Conservation (phyloP, 306 rosid species). For the Pachyrhizus erosus region DNA sequence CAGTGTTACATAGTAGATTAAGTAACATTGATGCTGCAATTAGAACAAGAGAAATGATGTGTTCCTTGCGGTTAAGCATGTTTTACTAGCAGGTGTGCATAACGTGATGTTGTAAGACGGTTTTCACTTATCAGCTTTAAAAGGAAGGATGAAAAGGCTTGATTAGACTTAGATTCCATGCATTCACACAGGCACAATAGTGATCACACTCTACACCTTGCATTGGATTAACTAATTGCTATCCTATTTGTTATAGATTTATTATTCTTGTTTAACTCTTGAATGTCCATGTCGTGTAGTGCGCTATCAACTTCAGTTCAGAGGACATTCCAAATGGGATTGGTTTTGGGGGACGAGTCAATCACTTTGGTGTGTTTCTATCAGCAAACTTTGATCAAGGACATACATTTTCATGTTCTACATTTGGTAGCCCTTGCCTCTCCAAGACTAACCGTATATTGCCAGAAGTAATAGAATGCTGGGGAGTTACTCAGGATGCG, state of each 20-base stretch:
- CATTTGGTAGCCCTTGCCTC: conserved; percentile 90
- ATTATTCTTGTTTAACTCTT: not conserved
- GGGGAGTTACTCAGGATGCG: conserved; percentile 70
- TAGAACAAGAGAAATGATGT: too few species aligned
- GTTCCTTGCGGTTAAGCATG: too few species aligned
- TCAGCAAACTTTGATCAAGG: conserved; percentile 85
- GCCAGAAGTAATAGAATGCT: conserved; percentile 93
- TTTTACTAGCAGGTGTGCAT: too few species aligned
- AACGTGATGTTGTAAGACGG: not conserved
- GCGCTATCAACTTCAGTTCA: conserved; percentile 87
- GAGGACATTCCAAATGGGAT: conserved; percentile 92
- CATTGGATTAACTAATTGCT: not conserved
- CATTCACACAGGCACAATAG: not conserved
- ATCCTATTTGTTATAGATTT: not conserved
- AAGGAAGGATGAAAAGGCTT: not conserved
- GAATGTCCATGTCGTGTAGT: conserved; percentile 50
- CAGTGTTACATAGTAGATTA: too few species aligned
- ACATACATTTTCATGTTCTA: conserved; percentile 77
- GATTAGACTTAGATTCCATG: not conserved
- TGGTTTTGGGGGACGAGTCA: conserved; percentile 84
- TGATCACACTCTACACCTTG: not conserved
- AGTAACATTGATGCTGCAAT: too few species aligned
- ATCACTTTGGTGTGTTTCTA: conserved; percentile 81
- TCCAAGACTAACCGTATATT: conserved; percentile 64
- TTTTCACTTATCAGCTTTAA: not conserved